These are phyloP conservation scores for Dryas octopetala DNA, from an alignment of 306 rosid genomes.

Conservation along the genomic window DNA sequence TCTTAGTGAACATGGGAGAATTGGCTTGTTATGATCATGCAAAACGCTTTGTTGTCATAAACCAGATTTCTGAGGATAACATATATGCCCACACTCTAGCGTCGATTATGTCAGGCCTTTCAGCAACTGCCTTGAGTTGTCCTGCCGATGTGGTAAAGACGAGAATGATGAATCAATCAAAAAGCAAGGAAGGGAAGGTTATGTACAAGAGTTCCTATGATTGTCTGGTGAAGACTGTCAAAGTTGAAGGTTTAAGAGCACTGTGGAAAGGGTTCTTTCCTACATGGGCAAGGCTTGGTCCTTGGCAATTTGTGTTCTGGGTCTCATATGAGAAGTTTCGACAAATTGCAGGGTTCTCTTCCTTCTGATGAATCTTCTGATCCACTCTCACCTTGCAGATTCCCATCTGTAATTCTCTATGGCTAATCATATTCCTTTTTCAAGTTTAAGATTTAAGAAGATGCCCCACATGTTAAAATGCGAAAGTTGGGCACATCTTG, in stretches of 20 bases:
- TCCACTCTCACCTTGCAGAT: neutral
- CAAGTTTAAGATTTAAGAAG: neutral
- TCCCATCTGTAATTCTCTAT: neutral
- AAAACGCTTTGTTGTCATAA: constrained; percentile 59
- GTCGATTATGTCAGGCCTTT: constrained; percentile 75
- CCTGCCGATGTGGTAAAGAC: constrained; percentile 96
- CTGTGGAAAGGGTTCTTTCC: constrained; percentile 95
- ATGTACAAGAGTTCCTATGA: constrained; percentile 59
- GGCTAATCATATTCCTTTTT: no score
- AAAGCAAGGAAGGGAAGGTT: constrained; percentile 44
- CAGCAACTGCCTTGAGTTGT: constrained; percentile 78
- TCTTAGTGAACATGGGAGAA: constrained; percentile 93
- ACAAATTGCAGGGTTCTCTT: constrained; percentile 72
- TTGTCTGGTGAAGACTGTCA: constrained; percentile 77
- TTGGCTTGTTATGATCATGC: constrained; percentile 86
- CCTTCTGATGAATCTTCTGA: constrained; percentile 40
- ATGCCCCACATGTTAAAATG: no score
- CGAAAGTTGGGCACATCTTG: neutral
- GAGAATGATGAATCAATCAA: constrained; percentile 80
- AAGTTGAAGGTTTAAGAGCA: constrained; percentile 76
- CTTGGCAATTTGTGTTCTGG: constrained; percentile 96
- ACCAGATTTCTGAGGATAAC: constrained; percentile 59
- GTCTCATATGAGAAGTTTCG: constrained; percentile 85
- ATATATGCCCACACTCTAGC: constrained; percentile 74
- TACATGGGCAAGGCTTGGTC: constrained; percentile 93